Evolutionary conservation across 306 rosid genomes (phyloP), one percentile per base, ranked within the genome.

Genomic region (Castanea sativa): DNA sequence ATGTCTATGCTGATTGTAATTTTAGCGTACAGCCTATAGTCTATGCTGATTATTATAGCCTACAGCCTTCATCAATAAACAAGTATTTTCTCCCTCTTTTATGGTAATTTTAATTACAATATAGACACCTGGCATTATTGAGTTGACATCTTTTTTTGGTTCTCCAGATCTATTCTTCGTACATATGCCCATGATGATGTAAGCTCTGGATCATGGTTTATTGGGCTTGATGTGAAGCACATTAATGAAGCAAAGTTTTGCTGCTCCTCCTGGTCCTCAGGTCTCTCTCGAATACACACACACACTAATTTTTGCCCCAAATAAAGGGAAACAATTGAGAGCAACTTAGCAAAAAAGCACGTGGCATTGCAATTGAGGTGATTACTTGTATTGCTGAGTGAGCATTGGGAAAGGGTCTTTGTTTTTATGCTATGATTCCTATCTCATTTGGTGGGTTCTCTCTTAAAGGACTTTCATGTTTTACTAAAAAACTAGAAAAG

Each of bases 121-220:
- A 71, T 53, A 71, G 20, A 73, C 53, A 33, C 32, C 18, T 72
- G 38, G 73, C n/a, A 27, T 69, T 57, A 75, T 80, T 72, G 70
- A 63, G 25, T 27, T 79, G 81, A 51, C 56, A 51, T 78, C 67
- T 38, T 85, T 75, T 7, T 68, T 56, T 52, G 63, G 70, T 78
- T 79, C 29, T 79, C 69, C 86, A 92, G 97, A 83, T 53, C 73
- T 74, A 77, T 84, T 81, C 91, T 92, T 76, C 92, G 88, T 77
- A 82, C 89, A 55, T 90, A 88, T 83, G 91, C 94, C 64, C 91
- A 88, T 5, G 94, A 90, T 69, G 94, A 90, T 85, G 76, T 88
- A 71, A 90, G 90, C 76, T 77, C 84, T 10, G 97, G 94, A 74
- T 90, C 97, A 49, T 89, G 94, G 97, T 92, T 91, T 86, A 85